Evolutionary conservation across 169 alveolate genomes (phyloP).

Genomic region (Plasmodium vivax): DNA sequence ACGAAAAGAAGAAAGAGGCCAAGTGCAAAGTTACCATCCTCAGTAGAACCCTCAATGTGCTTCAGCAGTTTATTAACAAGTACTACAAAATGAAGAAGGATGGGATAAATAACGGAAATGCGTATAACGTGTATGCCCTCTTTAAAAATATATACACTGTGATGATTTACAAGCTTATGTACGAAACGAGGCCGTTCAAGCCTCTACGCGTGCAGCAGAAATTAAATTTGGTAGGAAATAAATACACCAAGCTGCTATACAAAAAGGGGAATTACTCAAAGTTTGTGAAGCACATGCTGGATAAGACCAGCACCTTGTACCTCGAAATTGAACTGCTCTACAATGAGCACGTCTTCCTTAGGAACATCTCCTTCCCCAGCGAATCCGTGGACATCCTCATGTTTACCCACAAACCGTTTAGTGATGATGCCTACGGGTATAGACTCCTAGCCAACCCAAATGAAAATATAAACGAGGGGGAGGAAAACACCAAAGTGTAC

Average conservation of each 20-base stretch:
- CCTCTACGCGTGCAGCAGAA: constrained; percentile 53
- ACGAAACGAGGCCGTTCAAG: constrained; percentile 37
- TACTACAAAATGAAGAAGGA: constrained; percentile 35
- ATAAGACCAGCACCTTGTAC: constrained; percentile 30
- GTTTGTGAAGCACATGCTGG: constrained; percentile 26
- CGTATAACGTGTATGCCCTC: constrained; percentile 21
- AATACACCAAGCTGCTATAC: constrained; percentile 52
- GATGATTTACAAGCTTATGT: constrained; percentile 52
- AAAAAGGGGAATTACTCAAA: constrained; percentile 33
- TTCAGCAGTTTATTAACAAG: constrained; percentile 58
- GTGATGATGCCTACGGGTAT: constrained; percentile 58
- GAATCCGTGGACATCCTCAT: constrained; percentile 48
- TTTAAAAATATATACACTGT: constrained; percentile 49
- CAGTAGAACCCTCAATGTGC: constrained; percentile 12
- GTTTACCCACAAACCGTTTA: constrained; percentile 37
- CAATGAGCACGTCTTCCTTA: constrained; percentile 56
- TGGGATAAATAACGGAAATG: constrained; percentile 58
- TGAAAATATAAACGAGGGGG: constrained; percentile 34
- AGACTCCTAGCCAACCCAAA: constrained; percentile 17
- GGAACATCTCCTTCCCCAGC: constrained; percentile 24
- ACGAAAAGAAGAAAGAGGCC: constrained; percentile 37
- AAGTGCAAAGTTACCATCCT: constrained; percentile 42
- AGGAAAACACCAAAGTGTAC: constrained; percentile 55
- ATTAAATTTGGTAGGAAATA: constrained; percentile 47
- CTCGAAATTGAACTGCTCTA: constrained; percentile 58